Conservation (phyloP, 805 yeast genomes). For the Teunomyces tritomae region DNA sequence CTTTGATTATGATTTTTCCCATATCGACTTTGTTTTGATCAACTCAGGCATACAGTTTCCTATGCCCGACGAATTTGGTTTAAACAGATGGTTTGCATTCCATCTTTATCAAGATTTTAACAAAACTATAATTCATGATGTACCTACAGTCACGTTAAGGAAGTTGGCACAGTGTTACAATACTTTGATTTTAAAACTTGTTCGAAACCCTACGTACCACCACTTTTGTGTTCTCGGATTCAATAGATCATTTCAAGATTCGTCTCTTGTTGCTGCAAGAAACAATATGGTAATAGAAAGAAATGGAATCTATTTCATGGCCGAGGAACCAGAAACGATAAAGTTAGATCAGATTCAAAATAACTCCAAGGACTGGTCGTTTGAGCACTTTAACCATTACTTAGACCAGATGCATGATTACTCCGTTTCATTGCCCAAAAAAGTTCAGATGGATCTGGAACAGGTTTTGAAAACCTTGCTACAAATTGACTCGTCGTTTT, state of each 20-base stretch:
- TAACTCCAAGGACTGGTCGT: background rate
- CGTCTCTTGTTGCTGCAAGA: background rate
- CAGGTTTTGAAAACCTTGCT: background rate
- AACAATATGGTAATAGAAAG: background rate
- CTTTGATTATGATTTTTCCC: constrained; percentile 10
- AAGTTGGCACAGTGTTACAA: constrained; percentile 9
- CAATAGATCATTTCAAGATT: background rate
- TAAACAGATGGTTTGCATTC: constrained; percentile 14
- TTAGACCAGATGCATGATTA: background rate
- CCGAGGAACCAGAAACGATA: background rate
- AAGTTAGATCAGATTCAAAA: background rate
- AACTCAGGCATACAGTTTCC: constrained; percentile 12
- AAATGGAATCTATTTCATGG: background rate
- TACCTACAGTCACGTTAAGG: constrained; percentile 8
- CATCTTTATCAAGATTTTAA: constrained; percentile 5
- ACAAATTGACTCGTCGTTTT: background rate
- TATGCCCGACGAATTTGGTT: constrained; percentile 17
- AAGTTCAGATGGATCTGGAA: background rate
- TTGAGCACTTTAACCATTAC: background rate
- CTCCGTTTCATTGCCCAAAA: background rate
- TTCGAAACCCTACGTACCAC: constrained; percentile 7
- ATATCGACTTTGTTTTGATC: constrained; percentile 14
- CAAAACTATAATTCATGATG: constrained; percentile 3
- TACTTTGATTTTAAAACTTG: constrained; percentile 6
- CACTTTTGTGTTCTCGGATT: constrained; percentile 1